Evolutionary conservation across 306 rosid species (phyloP).

Genomic region (Acacia confusa): DNA sequence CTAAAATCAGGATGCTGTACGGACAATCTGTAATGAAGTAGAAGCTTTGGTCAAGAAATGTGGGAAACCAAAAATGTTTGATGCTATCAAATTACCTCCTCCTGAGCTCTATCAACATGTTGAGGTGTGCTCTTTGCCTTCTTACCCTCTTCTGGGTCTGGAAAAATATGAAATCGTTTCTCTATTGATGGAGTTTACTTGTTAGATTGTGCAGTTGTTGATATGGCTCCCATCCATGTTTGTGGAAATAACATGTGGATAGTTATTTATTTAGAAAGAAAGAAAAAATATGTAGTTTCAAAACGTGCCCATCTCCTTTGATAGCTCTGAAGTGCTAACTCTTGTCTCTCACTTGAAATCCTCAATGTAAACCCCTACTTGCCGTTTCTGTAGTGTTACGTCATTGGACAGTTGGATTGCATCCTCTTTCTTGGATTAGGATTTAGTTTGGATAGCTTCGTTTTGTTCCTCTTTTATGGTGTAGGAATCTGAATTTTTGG

Average conservation of each 20-base stretch:
- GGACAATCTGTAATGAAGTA: conserved; percentile 81
- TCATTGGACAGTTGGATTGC: neutral
- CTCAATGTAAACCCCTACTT: neutral
- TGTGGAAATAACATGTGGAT: neutral
- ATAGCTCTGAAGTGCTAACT: neutral
- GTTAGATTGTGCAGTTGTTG: neutral
- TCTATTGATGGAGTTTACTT: neutral
- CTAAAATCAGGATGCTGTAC: conserved; percentile 77
- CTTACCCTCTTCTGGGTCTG: neutral
- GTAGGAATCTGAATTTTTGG: neutral
- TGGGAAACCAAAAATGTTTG: conserved; percentile 94
- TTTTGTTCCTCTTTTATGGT: neutral
- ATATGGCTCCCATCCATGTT: neutral
- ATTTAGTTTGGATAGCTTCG: conserved; percentile 10
- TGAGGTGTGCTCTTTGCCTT: conserved; percentile 57
- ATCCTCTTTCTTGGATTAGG: conserved; percentile 10
- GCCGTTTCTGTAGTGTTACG: neutral
- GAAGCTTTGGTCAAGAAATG: conserved; percentile 81
- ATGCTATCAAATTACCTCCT: conserved; percentile 92
- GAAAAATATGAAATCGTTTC: neutral
- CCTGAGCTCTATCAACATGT: conserved; percentile 77
- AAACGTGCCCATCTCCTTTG: neutral
- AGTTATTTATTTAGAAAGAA: neutral
- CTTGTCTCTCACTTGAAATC: neutral
- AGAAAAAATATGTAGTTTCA: neutral